Evolutionary conservation across 495 filamentous ascomycete species (phyloP).

Genomic region (Schizothecium vesticola): DNA sequence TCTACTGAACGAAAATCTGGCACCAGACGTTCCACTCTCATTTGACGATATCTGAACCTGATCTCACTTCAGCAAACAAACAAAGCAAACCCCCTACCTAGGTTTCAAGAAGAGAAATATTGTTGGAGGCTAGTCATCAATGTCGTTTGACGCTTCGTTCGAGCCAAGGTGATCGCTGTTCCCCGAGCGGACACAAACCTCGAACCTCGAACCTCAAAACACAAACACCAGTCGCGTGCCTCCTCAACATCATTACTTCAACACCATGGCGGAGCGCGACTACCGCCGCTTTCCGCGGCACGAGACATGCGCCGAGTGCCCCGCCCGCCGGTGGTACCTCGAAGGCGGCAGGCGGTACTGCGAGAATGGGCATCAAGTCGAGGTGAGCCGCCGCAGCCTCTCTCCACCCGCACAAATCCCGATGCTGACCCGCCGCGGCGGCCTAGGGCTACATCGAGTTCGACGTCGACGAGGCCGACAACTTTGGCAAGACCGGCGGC

Average conservation of each 20-base stretch:
- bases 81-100: background rate
- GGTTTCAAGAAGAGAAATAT: background rate
- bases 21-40: background rate
- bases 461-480: conserved; percentile 67
- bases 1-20: background rate
- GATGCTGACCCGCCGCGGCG: background rate
- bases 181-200: background rate
- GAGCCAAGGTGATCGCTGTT: background rate
- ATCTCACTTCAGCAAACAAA: background rate
- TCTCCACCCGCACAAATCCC: background rate
- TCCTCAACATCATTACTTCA: background rate
- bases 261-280: conserved; percentile 7
- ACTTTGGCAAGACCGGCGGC: conserved; percentile 58
- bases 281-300: conserved; percentile 32
- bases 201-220: background rate
- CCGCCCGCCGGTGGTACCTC: conserved; percentile 42
- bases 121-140: background rate
- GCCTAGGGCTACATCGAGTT: conserved; percentile 46
- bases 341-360: conserved; percentile 49
- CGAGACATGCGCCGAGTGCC: conserved; percentile 45
- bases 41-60: background rate
- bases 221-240: background rate
- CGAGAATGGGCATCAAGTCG: conserved; percentile 48
- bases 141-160: background rate
- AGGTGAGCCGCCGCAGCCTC: conserved; percentile 24